Conservation (phyloP, 495 filamentous ascomycete species). For the Penicillium robsamsonii region DNA sequence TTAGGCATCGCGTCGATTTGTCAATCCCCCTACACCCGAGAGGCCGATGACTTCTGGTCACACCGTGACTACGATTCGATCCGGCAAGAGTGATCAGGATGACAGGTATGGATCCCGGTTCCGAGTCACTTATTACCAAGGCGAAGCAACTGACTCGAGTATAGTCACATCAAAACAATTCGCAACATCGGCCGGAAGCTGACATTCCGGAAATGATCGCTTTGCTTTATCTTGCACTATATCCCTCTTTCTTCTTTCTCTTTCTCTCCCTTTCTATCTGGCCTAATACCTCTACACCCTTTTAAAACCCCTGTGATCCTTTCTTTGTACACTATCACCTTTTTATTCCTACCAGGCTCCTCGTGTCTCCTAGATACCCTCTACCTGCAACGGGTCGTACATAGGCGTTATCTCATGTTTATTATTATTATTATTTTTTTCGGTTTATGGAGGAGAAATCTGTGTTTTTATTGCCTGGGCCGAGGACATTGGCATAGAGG, state of each 20-base stretch:
- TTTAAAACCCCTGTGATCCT: conserved; percentile 9
- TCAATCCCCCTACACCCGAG: conserved; percentile 33
- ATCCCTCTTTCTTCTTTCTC: background rate
- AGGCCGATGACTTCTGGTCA: conserved; percentile 40
- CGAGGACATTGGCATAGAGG: conserved; percentile 15
- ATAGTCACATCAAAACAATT: conserved; percentile 38
- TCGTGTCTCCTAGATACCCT: conserved; percentile 30
- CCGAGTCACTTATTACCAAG: background rate
- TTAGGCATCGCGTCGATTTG: conserved; percentile 41
- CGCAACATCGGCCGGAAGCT: conserved; percentile 45
- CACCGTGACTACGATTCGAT: conserved; percentile 26
- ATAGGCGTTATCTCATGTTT: conserved; percentile 27
- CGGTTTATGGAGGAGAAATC: conserved; percentile 4
- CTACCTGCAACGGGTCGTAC: conserved; percentile 29
- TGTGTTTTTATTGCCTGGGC: conserved; percentile 4
- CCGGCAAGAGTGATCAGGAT: conserved; percentile 34
- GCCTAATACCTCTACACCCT: conserved; percentile 5
- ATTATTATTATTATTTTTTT: background rate
- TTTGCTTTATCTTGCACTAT: background rate
- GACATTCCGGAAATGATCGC: conserved; percentile 28
- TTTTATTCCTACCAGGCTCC: conserved; percentile 11
- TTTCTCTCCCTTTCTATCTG: background rate
- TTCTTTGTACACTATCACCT: conserved; percentile 11
- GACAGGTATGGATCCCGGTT: conserved; percentile 33
- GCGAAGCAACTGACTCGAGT: conserved; percentile 6